Evolutionary conservation across 2,329 filamentous ascomycete species (phyloP), one percentile per base, ranked within the genome.

Genomic region (Neofusicoccum cordaticola): DNA sequence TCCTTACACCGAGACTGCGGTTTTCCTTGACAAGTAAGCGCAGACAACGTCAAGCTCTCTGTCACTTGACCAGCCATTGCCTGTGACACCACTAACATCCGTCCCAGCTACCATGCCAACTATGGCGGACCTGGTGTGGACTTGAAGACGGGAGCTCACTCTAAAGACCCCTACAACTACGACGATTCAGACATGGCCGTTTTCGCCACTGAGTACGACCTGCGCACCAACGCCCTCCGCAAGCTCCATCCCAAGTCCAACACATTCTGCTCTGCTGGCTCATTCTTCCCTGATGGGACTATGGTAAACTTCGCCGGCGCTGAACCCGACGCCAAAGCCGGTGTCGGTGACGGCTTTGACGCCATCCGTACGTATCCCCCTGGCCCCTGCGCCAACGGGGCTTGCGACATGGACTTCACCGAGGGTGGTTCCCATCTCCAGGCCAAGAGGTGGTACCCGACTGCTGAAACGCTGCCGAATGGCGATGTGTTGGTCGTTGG

Each of bases 11-110:
- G 63, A 68, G 3, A 68, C 56, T 13, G 66, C 66, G 5, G 63
- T 68, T 0, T 68, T 68, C 27, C 65, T 68, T 6, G 66, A 68
- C 53, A 68, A 68, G 64, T 67, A 45, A 63, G 66, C 41, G 3
- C 47, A 15, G 3, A 39, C 37, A 12, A 15, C 37, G 11, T 12
- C 37, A 39, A 39, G 37, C 13, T 12, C 12, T 8, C 7, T 12
- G 35, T 8, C 9, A 1, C 11, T 39, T 39, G 37, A 39, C 37
- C 37, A 15, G 11, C 37, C 37, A 39, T 39, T 39, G 37, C 8
- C 8, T 11, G 31, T 31, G 7, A n/a, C 27, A 31, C 27, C 27
- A 31, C 39, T 19, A 22, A 2, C 15, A 35, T 12, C 13, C 7
- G 1, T 27, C 2, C 27, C 42, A 67, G 66, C 61, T 68, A 66